Conservation (phyloP, 2,329 filamentous ascomycete species). For the Hypoxylon sp. region DNA sequence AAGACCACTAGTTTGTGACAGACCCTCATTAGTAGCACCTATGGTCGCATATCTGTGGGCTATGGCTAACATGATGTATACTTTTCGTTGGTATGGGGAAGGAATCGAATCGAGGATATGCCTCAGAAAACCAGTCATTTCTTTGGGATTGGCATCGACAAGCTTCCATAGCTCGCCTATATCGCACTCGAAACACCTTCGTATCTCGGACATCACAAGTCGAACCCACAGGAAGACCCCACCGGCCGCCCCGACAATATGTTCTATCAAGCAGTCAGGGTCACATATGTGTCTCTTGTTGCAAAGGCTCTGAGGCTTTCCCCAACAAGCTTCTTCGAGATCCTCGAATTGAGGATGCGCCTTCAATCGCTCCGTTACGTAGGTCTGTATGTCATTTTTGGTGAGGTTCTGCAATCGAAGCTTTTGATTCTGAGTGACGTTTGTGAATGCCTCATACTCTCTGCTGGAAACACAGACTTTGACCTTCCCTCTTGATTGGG, state of each 20-base stretch:
- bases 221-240: slow-evolving; percentile 33
- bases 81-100: slow-evolving; percentile 7
- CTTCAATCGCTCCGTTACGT: slow-evolving; percentile 9
- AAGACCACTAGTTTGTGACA: neutral
- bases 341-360: slow-evolving; percentile 6
- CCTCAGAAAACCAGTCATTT: slow-evolving; percentile 4
- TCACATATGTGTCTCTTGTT: neutral
- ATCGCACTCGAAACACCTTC: slow-evolving; percentile 12
- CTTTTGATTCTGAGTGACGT: slow-evolving; percentile 10
- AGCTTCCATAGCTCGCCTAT: slow-evolving; percentile 10
- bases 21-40: no score
- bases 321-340: neutral
- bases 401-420: slow-evolving; percentile 27
- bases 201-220: slow-evolving; percentile 14
- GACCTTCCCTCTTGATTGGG: slow-evolving; percentile 8
- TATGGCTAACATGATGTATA: slow-evolving; percentile 18
- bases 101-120: slow-evolving; percentile 23
- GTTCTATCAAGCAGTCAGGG: slow-evolving; percentile 10
- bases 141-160: slow-evolving; percentile 10
- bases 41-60: neutral
- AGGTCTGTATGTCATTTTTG: slow-evolving; percentile 7
- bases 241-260: slow-evolving; percentile 10
- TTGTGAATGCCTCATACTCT: slow-evolving; percentile 18
- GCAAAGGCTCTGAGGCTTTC: neutral
- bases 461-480: slow-evolving; percentile 37